These are phyloP conservation scores for Russula sp. DNA, from an alignment of 768 basidiomycete genomes.

Conservation along the genomic window DNA sequence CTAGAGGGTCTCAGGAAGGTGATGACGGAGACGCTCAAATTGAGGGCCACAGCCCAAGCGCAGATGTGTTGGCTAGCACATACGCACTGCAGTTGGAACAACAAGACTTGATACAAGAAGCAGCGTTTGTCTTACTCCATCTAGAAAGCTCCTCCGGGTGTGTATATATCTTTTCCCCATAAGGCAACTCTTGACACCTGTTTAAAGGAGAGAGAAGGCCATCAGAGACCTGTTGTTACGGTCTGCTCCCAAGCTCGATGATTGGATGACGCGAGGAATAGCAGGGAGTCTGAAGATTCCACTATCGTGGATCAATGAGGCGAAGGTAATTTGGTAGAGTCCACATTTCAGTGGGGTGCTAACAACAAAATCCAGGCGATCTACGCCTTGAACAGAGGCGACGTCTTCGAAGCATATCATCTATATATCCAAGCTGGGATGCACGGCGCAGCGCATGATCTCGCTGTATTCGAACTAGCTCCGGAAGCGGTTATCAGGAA, in stretches of 20 bases:
- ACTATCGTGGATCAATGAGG: constrained; percentile 82
- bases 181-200: neutral
- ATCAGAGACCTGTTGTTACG: constrained; percentile 78
- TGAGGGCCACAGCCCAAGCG: constrained; percentile 79
- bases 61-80: constrained; percentile 75
- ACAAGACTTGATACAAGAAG: constrained; percentile 77
- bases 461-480: constrained; percentile 83
- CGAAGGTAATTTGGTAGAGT: constrained; percentile 55
- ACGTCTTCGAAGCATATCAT: constrained; percentile 72
- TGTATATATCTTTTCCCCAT: constrained; percentile 35
- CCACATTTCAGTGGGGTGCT: constrained; percentile 3
- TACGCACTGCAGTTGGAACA: constrained; percentile 88
- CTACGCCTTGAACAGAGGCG: constrained; percentile 55
- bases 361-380: constrained; percentile 52
- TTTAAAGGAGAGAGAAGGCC: constrained; percentile 69
- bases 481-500: constrained; percentile 76
- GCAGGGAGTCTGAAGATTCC: constrained; percentile 80
- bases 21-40: constrained; percentile 47
- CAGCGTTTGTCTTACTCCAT: constrained; percentile 86
- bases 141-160: constrained; percentile 81
- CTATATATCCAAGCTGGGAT: constrained; percentile 67
- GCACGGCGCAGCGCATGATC: constrained; percentile 72
- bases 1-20: constrained; percentile 39
- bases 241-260: constrained; percentile 61
- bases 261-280: constrained; percentile 69